Conservation (phyloP, 306 rosid species). For the Parietaria judaica region DNA sequence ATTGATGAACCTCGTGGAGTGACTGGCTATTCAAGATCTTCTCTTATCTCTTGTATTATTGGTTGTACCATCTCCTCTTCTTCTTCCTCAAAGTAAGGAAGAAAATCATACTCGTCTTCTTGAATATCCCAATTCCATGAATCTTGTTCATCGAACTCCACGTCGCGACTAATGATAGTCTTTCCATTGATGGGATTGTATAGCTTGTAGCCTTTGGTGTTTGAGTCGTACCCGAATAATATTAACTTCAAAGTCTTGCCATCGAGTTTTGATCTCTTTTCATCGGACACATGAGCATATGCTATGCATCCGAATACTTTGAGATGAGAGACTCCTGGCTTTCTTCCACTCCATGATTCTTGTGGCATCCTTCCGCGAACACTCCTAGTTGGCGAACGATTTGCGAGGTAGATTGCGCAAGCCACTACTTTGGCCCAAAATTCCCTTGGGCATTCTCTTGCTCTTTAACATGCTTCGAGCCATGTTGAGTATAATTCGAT, state of each 20-base stretch:
- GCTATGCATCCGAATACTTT: neutral
- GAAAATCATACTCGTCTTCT: neutral
- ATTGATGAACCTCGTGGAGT: neutral
- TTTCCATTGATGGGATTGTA: neutral
- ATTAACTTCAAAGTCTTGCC: neutral
- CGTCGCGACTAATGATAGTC: neutral
- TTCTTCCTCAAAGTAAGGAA: constrained; percentile 2
- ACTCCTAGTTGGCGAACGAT: neutral
- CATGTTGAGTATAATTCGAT: neutral
- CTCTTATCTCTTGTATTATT: too few species aligned
- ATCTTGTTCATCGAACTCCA: neutral
- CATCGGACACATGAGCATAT: neutral
- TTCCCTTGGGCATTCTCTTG: neutral
- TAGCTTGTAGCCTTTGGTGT: neutral
- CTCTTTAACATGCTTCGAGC: neutral
- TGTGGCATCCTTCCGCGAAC: neutral
- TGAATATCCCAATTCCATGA: neutral
- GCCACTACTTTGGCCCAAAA: neutral
- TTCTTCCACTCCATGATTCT: constrained; percentile 2
- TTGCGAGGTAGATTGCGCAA: neutral
- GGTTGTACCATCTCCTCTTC: neutral
- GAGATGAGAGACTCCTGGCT: neutral
- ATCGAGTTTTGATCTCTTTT: neutral
- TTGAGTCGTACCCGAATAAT: neutral
- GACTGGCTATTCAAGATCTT: neutral